Percentiles rank a stretch among this genome's conserved stretches.
These are phyloP conservation scores for Calonectria pauciramosa DNA, from an alignment of 2,329 filamentous ascomycete genomes.

Conservation along the genomic window DNA sequence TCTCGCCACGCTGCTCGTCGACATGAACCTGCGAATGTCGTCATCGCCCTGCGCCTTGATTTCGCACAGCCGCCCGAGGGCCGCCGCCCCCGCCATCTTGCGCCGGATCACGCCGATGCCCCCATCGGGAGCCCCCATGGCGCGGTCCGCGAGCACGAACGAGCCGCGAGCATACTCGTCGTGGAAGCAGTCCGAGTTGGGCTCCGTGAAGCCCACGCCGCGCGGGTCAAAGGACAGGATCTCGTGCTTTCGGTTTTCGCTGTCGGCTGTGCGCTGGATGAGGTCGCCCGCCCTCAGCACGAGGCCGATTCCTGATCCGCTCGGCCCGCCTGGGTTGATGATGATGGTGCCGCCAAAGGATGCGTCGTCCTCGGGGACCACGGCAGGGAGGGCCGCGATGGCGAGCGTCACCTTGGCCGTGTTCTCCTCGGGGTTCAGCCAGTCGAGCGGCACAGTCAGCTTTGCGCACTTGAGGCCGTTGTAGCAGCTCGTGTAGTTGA, in stretches of 20 bases:
- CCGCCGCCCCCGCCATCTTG: constrained; percentile 42
- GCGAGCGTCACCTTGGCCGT: constrained; percentile 54
- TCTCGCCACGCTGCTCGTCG: constrained; percentile 55
- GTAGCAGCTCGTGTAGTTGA: constrained; percentile 59
- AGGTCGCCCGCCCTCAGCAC: constrained; percentile 42
- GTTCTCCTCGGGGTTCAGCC: constrained; percentile 48
- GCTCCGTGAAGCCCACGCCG: constrained; percentile 55
- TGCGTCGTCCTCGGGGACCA: constrained; percentile 53
- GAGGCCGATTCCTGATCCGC: constrained; percentile 54
- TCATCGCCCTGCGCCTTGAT: constrained; percentile 31
- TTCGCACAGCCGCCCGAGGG: constrained; percentile 48
- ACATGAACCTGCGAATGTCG: constrained; percentile 51
- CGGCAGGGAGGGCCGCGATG: constrained; percentile 56
- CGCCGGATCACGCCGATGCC: constrained; percentile 32
- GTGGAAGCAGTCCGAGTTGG: constrained; percentile 55
- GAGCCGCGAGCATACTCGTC: constrained; percentile 48
- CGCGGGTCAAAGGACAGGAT: constrained; percentile 61
- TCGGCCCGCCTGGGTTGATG: constrained; percentile 61
- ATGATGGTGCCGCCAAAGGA: constrained; percentile 59
- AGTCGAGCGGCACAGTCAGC: constrained; percentile 60
- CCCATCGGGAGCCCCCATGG: constrained; percentile 46
- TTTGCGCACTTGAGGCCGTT: constrained; percentile 55
- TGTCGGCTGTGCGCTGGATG: constrained; percentile 49
- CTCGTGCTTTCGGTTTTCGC: constrained; percentile 53
- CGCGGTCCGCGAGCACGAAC: constrained; percentile 47